These are phyloP conservation scores for Mucor mucedo DNA, from an alignment of 371 early-diverging fungal genomes.

Conservation along the genomic window DNA sequence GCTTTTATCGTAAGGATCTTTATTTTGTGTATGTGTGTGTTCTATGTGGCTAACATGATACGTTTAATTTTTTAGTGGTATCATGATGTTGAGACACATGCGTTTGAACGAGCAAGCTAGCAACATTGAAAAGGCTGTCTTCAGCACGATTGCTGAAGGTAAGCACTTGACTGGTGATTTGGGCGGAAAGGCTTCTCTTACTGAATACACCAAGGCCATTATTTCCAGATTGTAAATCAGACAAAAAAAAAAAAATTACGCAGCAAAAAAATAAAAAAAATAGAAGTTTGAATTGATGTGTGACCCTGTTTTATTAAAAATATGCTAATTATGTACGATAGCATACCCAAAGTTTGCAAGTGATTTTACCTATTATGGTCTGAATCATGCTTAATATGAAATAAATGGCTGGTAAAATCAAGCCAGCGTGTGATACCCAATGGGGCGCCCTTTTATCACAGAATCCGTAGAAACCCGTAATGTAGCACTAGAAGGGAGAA, in stretches of 20 bases:
- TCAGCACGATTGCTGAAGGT: constrained; percentile 95
- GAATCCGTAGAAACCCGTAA: no score
- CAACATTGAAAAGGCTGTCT: constrained; percentile 87
- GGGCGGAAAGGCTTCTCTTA: constrained; percentile 91
- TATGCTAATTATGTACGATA: no score
- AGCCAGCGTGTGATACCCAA: no score
- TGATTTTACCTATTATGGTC: no score
- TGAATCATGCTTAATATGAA: no score
- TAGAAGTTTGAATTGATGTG: neutral
- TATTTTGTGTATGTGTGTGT: constrained; percentile 59
- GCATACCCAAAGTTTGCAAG: no score
- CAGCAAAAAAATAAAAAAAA: neutral
- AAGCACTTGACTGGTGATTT: constrained; percentile 92
- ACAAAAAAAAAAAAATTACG: neutral
- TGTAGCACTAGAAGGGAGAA: no score
- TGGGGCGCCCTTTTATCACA: no score
- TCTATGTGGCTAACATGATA: constrained; percentile 42
- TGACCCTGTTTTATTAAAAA: no score
- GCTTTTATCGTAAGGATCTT: constrained; percentile 7
- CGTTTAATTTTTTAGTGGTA: constrained; percentile 74
- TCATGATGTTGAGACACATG: constrained; percentile 99
- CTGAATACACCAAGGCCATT: constrained; percentile 91
- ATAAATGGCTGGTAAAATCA: no score
- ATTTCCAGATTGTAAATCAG: constrained; percentile 44
- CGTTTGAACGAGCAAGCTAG: constrained; percentile 78